Conservation (phyloP, 371 early-diverging fungal species). For the Actinomortierella wolfii region DNA sequence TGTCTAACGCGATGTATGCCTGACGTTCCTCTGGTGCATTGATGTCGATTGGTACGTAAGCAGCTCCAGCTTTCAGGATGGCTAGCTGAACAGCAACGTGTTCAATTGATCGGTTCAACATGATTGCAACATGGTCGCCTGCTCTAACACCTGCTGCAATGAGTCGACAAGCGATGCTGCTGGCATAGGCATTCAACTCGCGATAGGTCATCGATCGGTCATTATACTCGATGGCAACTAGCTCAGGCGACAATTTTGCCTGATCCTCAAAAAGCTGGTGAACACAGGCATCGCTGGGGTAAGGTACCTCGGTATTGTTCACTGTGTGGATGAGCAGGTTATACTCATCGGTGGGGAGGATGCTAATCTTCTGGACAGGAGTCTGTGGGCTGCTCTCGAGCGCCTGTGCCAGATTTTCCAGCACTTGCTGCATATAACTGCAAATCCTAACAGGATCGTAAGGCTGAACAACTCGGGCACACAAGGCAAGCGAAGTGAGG, state of each 20-base stretch:
- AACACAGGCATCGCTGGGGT: background rate
- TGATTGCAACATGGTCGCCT: background rate
- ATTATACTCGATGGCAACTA: slow-evolving; percentile 19
- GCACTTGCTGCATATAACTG: slow-evolving; percentile 8
- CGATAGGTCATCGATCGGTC: slow-evolving; percentile 13
- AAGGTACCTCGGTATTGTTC: background rate
- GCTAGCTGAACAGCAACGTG: slow-evolving; percentile 2
- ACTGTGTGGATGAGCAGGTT: slow-evolving; percentile 1
- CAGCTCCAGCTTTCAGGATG: slow-evolving; percentile 6
- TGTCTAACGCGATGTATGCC: slow-evolving; percentile 3
- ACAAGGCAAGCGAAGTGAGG: slow-evolving; percentile 9
- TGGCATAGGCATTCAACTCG: too few species aligned
- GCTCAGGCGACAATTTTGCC: slow-evolving; percentile 6
- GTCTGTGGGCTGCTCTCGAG: slow-evolving; percentile 4
- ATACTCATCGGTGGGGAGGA: slow-evolving; percentile 8
- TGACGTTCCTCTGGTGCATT: slow-evolving; percentile 4
- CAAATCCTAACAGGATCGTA: slow-evolving; percentile 7
- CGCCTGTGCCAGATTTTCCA: slow-evolving; percentile 10
- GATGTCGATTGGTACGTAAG: slow-evolving; percentile 7
- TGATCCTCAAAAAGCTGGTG: slow-evolving; percentile 17
- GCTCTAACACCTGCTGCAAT: background rate
- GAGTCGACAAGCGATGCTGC: slow-evolving; percentile 9
- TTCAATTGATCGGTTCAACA: background rate
- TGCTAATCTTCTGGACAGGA: slow-evolving; percentile 4
- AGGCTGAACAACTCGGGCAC: slow-evolving; percentile 3